phyloP scores from a whole-genome alignment of 1,284 basidiomycete genomes.

The Erythrobasidium hasegawianum region DNA sequence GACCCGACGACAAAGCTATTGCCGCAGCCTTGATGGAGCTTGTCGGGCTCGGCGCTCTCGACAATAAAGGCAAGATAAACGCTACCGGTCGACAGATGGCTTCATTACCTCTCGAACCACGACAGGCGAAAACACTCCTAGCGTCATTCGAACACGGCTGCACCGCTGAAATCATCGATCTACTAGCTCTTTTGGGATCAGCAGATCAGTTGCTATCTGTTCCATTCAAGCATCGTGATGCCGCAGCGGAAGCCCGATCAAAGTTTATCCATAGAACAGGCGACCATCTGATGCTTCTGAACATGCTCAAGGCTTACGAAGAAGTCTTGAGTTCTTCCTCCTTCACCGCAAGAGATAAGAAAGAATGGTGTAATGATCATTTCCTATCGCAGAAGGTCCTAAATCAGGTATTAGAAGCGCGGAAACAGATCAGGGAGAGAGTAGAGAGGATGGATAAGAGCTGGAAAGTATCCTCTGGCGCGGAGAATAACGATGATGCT shows the following conservation, averaged over 20 bases:
- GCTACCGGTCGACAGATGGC: slow-evolving; percentile 72
- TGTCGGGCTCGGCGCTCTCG: slow-evolving; percentile 69
- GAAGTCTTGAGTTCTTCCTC: slow-evolving; percentile 51
- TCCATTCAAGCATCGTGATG: slow-evolving; percentile 39
- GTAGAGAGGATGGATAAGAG: slow-evolving; percentile 41
- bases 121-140: slow-evolving; percentile 69
- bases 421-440: slow-evolving; percentile 45
- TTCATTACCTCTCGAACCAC: slow-evolving; percentile 75
- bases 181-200: slow-evolving; percentile 69
- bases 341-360: slow-evolving; percentile 38
- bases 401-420: slow-evolving; percentile 41
- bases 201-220: slow-evolving; percentile 56
- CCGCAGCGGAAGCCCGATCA: slow-evolving; percentile 57
- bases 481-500: slow-evolving; percentile 44
- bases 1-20: slow-evolving; percentile 66
- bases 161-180: slow-evolving; percentile 68
- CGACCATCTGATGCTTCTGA: slow-evolving; percentile 45
- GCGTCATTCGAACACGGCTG: slow-evolving; percentile 68
- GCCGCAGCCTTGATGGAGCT: slow-evolving; percentile 68
- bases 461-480: slow-evolving; percentile 38
- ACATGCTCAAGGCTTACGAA: slow-evolving; percentile 48
- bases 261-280: slow-evolving; percentile 46
- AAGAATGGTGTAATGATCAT: slow-evolving; percentile 76
- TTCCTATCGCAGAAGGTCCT: slow-evolving; percentile 51
- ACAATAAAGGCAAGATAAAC: slow-evolving; percentile 60